phyloP scores from a whole-genome alignment of 83 land plant species.

The Isoetes engelmannii region DNA sequence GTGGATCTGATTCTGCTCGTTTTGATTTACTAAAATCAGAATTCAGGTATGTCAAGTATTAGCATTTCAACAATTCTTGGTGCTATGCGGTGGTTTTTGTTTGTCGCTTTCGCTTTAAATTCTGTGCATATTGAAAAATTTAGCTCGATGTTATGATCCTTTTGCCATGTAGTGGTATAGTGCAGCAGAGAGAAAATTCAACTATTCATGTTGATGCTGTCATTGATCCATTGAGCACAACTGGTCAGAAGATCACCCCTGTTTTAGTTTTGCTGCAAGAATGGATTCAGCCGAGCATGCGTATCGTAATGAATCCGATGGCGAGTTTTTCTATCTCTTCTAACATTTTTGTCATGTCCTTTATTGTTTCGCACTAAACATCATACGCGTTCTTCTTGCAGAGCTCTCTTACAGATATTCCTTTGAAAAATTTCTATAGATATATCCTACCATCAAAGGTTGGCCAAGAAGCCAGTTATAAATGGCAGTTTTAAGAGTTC shows the following conservation, averaged over 20 bases:
- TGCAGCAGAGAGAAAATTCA: constrained; percentile 49
- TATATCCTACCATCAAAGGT: constrained; percentile 82
- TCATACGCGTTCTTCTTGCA: constrained; percentile 27
- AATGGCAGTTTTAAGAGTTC: background rate
- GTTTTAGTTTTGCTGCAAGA: constrained; percentile 61
- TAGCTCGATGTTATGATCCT: background rate
- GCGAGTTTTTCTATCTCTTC: constrained; percentile 26
- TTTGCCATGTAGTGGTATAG: constrained; percentile 50
- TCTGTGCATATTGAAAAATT: no score
- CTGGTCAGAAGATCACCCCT: constrained; percentile 78
- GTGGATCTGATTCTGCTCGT: constrained; percentile 71
- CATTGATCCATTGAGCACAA: constrained; percentile 84
- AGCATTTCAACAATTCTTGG: no score
- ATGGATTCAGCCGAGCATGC: constrained; percentile 79
- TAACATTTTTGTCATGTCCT: background rate
- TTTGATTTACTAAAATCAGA: constrained; percentile 78
- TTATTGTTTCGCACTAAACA: background rate
- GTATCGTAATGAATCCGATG: constrained; percentile 83
- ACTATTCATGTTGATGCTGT: constrained; percentile 90
- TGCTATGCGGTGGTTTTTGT: no score
- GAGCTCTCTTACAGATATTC: constrained; percentile 89
- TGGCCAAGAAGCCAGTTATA: constrained; percentile 7
- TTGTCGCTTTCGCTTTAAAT: no score
- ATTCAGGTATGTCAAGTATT: constrained; percentile 11
- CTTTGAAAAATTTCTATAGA: constrained; percentile 94